A percentile compares a stretch with the other conserved stretches of the same genome.
phyloP scores from a whole-genome alignment of 2,329 filamentous ascomycete genomes.

The Cercospora berteroae region DNA sequence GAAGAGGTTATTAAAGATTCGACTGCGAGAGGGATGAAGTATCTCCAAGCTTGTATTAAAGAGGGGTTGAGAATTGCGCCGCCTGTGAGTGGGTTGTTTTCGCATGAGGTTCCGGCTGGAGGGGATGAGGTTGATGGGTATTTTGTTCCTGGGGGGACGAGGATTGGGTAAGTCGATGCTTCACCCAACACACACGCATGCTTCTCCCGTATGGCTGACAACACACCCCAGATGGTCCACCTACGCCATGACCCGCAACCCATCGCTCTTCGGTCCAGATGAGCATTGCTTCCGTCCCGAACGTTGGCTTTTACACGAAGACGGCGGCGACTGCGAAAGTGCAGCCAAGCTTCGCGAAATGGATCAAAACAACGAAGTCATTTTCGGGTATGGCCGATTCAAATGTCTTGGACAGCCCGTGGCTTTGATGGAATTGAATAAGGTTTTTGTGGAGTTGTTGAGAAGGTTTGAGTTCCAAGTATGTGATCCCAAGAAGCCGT shows the following conservation, averaged over 20 bases:
- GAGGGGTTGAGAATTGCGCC: conserved; percentile 43
- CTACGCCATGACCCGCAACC: conserved; percentile 25
- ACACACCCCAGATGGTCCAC: conserved; percentile 6
- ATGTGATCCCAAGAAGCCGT: conserved; percentile 8
- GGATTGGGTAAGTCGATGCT: conserved; percentile 9
- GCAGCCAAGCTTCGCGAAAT: conserved; percentile 11
- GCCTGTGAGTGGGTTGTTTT: conserved; percentile 39
- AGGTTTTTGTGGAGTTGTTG: conserved; percentile 14
- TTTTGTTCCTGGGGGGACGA: conserved; percentile 30
- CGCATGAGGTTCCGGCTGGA: conserved; percentile 37
- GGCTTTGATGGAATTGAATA: conserved; percentile 37
- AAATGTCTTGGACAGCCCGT: conserved; percentile 31
- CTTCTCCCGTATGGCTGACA: not conserved
- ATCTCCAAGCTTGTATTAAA: conserved; percentile 43
- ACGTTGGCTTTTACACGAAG: conserved; percentile 12
- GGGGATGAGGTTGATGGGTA: conserved; percentile 38
- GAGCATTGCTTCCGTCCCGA: conserved; percentile 17
- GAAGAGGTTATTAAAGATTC: conserved; percentile 12
- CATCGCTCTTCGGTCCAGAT: conserved; percentile 3
- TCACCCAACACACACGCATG: not conserved
- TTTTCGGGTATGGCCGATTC: conserved; percentile 35
- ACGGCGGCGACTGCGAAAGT: conserved; percentile 12
- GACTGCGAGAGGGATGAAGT: conserved; percentile 37
- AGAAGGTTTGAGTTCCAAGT: conserved; percentile 6
- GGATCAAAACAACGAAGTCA: conserved; percentile 22